Evolutionary conservation across 2,329 filamentous ascomycete species (phyloP), one percentile per base, ranked within the genome.

Genomic region (Falciphora oryzae): DNA sequence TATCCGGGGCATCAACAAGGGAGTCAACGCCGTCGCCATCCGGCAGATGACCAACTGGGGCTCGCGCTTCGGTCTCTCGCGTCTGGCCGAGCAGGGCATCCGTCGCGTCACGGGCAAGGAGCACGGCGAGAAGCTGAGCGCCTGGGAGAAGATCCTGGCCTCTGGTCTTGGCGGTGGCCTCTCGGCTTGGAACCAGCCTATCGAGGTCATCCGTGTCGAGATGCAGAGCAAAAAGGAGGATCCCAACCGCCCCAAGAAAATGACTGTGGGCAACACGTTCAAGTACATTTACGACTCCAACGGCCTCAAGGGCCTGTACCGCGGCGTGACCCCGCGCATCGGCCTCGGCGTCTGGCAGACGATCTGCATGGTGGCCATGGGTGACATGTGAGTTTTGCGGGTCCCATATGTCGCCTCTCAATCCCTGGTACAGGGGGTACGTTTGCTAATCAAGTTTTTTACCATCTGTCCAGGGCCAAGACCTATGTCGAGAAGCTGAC

Each of bases 21-120:
- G 95, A 76, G 95, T 99, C 79, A 99, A 99, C 76, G 95, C 95
- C 70, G 95, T 99, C 66, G 95, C 95, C 70, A 97, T 99, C 76
- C 89, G 95, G 73, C 95, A 99, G 83, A 97, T 97, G 84, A 98
- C 95, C 77, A 99, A 99, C 85, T 99, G 95, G 95, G 95, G 95
- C 68, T 94, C 90, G 59, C 89, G 95, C 68, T 99, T 99, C 79
- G 95, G 95, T 77, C 86, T 99, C 69, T 93, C 90, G 71, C 89
- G 95, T 76, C 86, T 97, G 70, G 93, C 93, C 64, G 95, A 99
- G 84, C 87, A 88, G 71, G 90, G 90, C 68, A 98, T 99, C 76
- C 89, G 93, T 73, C 85, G 80, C 66, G 74, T 84, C 66, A 94
- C 90, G 53, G 85, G 87, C 76, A 98, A 99, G 85, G 85, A 89